These are phyloP conservation scores for Sporothrix brasiliensis DNA, from an alignment of 2,329 filamentous ascomycete species.

Conservation along the genomic window DNA sequence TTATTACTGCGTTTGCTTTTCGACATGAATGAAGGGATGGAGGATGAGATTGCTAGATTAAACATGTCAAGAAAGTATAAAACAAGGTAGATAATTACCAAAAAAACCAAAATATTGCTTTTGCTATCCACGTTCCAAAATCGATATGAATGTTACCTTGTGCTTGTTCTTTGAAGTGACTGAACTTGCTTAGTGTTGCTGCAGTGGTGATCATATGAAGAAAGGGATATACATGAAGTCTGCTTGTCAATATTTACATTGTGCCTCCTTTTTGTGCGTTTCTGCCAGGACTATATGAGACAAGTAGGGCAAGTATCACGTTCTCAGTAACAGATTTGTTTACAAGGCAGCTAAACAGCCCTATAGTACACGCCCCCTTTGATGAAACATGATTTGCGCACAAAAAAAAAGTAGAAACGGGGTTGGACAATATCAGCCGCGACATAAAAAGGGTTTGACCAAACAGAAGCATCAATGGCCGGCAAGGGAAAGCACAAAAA, in stretches of 20 bases:
- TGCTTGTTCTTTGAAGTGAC: too few species aligned
- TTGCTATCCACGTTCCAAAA: too few species aligned
- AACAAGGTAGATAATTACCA: not conserved
- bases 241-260: not conserved
- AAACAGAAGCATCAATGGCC: not conserved
- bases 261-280: not conserved
- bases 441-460: not conserved
- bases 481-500: not conserved
- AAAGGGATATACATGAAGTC: not conserved
- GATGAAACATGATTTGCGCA: conserved; percentile 21
- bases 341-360: not conserved
- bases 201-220: not conserved
- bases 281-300: not conserved
- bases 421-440: not conserved
- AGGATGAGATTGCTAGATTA: not conserved
- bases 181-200: not conserved
- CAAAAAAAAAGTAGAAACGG: not conserved
- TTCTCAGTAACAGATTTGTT: not conserved
- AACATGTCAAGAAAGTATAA: not conserved
- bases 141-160: too few species aligned
- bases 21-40: conserved; percentile 20
- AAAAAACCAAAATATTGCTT: not conserved
- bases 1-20: not conserved
- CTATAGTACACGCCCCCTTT: conserved; percentile 15
- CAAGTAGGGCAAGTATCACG: not conserved